Evolutionary conservation across 257 asterid genomes (phyloP), one percentile per base, ranked within the genome.

Genomic region (Fraxinus quadrangulata): DNA sequence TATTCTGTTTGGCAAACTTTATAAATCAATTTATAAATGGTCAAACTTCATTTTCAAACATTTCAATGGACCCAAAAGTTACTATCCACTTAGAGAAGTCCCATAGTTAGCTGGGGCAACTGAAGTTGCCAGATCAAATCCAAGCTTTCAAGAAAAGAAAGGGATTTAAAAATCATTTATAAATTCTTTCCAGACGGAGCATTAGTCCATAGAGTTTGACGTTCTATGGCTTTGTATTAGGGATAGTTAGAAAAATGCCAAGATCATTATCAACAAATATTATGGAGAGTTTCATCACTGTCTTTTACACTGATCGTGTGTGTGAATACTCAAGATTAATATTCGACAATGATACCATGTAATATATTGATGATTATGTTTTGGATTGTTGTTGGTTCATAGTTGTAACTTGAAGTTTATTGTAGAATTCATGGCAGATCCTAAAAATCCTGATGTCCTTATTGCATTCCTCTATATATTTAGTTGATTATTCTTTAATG

Each of bases 401-500:
- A 33, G 36, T 80, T 67, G 3, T 37, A n/a, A 40, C 36, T 67
- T 74, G 49, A 51, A 56, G 31, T 77, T 30, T 49, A 10, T 59
- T 40, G 37, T 75, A 59, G 30, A 47, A 54, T 12, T 69, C 59
- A 59, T 59, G 67, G 67, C 13, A 59, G 67, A 59, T 59, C 67
- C 4, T 59, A 8, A 21, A 9, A 59, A 23, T 59, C 14, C 30
- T 21, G 67, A 59, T 59, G 31, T n/a, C 13, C 14, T 59, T 59
- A 59, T n/a, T 5, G 66, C 67, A 59, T 59, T 59, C 31, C 30
- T n/a, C 30, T 59, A 59, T 72, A 24, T 72, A 12, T 31, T 51
- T 68, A n/a, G 34, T 82, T 79, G 33, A 31, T 66, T 67, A 40
- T 51, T 67, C 33, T 78, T 82, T 80, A 72, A 39, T 75, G 73